Conservation (phyloP, 2,329 filamentous ascomycete genomes). For the Exophiala calicioides region DNA sequence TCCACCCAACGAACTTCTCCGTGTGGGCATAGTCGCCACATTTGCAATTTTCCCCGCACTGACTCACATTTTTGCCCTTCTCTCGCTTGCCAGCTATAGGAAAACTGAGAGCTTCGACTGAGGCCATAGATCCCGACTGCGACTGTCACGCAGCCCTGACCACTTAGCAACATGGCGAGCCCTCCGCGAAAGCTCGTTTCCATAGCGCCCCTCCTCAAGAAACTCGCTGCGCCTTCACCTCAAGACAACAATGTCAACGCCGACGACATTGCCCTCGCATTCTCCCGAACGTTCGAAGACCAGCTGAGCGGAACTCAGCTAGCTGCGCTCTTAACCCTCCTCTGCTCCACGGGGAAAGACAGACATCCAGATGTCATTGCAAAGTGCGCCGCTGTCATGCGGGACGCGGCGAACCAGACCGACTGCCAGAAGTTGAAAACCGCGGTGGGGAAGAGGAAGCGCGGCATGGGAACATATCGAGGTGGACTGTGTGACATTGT, state of each 20-base stretch:
- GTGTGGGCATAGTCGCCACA: too few relatives aligned
- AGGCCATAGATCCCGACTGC: too few relatives aligned
- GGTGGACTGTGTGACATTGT: slow-evolving; percentile 95
- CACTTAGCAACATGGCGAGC: slow-evolving; percentile 15
- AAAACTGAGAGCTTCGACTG: too few relatives aligned
- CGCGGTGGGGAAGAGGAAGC: slow-evolving; percentile 55
- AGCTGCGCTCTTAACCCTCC: slow-evolving; percentile 80
- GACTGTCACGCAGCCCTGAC: too few relatives aligned
- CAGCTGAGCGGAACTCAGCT: slow-evolving; percentile 85
- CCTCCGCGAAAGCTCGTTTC: slow-evolving; percentile 37
- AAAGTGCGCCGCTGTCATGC: slow-evolving; percentile 81
- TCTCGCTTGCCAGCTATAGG: too few relatives aligned
- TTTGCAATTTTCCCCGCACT: too few relatives aligned
- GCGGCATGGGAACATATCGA: slow-evolving; percentile 70
- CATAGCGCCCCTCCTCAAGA: slow-evolving; percentile 51
- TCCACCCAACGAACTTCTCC: too few relatives aligned
- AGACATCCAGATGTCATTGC: slow-evolving; percentile 81
- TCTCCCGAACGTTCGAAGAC: slow-evolving; percentile 89
- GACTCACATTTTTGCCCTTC: too few relatives aligned
- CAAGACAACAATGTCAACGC: slow-evolving; percentile 61
- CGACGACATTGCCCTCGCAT: slow-evolving; percentile 82
- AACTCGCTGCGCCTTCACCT: slow-evolving; percentile 45
- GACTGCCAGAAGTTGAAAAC: slow-evolving; percentile 63
- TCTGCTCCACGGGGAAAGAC: slow-evolving; percentile 89
- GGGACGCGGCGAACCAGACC: slow-evolving; percentile 71